Base-by-base conservation (phyloP, 2,329 filamentous ascomycete genomes). In the Cercospora zeina region DNA sequence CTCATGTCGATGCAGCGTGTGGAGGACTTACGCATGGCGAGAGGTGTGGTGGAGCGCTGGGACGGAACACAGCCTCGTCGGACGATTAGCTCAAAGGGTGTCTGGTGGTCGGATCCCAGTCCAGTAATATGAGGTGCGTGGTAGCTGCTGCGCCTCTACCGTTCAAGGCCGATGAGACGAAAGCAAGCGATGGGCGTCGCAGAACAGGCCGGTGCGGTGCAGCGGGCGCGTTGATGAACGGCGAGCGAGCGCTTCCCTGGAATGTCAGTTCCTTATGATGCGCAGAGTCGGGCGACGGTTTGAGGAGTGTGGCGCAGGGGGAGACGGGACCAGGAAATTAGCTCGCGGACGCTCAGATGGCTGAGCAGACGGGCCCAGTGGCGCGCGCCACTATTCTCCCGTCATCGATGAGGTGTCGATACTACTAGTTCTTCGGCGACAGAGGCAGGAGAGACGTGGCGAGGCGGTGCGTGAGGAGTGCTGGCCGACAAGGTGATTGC, bases 1-100 rank as follows among this genome's bases (percentile, higher is more conserved):
- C 9, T 59, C 58, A 59, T 59, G 57, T 34, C 39, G 31, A 36
- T 27, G 49, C 34, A 45, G 49, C 34, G 30, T 33, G 14, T 33
- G 14, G 37, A 60, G 34, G 36, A 57, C 54, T 13, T 57, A 57
- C 54, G 54, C 54, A 57, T 57, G 27, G 24, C 39, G 54, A 33
- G 11, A 16, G 54, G 54, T 31, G 54, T 33, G 54, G 36, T 30
- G 54, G 49, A 51, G 49, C 14, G 49, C 49, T 16, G 14, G 24
- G n/a, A n/a, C n/a, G n/a, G n/a, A 51, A 51, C 49, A 51, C 49
- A 51, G 49, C 49, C 27, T 53, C 27, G 30, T 34, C 49, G 49
- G 49, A 53, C 16, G 49, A 53, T 53, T 53, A 53, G 49, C 49
- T 53, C 49, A 31, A 34, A 53, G 49, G 49, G 27, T 34, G n/a